Conservation (phyloP, 495 filamentous ascomycete species). For the Talaromyces adpressus region DNA sequence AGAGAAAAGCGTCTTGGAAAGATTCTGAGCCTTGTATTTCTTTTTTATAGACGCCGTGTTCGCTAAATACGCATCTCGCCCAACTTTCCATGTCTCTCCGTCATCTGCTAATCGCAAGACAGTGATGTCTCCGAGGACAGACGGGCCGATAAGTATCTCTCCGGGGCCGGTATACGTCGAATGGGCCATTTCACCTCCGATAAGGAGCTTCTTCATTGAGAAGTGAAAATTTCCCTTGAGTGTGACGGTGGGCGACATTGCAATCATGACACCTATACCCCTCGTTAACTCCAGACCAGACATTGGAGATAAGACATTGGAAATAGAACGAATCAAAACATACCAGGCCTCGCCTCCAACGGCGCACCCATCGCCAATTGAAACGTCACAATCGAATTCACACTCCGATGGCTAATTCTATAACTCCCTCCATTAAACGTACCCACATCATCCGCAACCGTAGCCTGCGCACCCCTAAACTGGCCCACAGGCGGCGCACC, state of each 20-base stretch:
- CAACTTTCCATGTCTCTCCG: slow-evolving; percentile 67
- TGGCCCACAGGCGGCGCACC: slow-evolving; percentile 45
- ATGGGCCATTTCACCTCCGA: slow-evolving; percentile 70
- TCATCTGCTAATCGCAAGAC: slow-evolving; percentile 62
- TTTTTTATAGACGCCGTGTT: slow-evolving; percentile 70
- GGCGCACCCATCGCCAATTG: slow-evolving; percentile 89
- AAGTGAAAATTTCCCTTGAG: slow-evolving; percentile 77
- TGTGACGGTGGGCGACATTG: slow-evolving; percentile 83
- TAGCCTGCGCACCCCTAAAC: slow-evolving; percentile 49
- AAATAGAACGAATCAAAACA: slow-evolving; percentile 12
- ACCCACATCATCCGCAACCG: slow-evolving; percentile 72
- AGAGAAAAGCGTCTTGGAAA: slow-evolving; percentile 89
- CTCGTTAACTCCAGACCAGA: too few relatives aligned
- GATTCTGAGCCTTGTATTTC: slow-evolving; percentile 77
- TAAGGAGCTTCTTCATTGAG: slow-evolving; percentile 75
- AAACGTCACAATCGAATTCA: slow-evolving; percentile 81
- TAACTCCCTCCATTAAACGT: slow-evolving; percentile 96
- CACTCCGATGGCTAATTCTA: slow-evolving; percentile 85
- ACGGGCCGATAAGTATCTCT: slow-evolving; percentile 77
- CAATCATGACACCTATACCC: slow-evolving; percentile 71
- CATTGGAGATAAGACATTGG: too few relatives aligned
- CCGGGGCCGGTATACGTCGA: slow-evolving; percentile 88
- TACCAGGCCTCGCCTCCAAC: slow-evolving; percentile 72
- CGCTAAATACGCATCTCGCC: slow-evolving; percentile 72
- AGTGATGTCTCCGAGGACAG: slow-evolving; percentile 79